phyloP scores from a whole-genome alignment of 1,139 yeast species.

The Sugiyamaella neomexicana region DNA sequence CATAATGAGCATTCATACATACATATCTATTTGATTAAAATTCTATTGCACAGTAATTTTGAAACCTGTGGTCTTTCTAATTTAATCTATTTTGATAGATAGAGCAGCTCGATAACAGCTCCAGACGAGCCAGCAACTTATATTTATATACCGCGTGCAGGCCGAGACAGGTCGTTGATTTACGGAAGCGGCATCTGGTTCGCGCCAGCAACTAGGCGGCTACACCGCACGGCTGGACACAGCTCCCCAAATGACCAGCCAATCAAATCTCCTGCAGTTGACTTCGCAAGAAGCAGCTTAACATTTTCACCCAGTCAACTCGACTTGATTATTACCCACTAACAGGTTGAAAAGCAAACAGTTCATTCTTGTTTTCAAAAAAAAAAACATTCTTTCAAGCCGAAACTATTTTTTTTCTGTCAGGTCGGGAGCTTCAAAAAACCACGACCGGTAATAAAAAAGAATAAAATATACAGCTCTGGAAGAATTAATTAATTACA shows the following conservation, averaged over 20 bases:
- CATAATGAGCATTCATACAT: too few relatives aligned
- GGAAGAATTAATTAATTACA: background rate
- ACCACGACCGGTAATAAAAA: background rate
- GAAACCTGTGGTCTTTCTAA: too few relatives aligned
- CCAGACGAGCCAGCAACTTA: too few relatives aligned
- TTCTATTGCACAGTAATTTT: too few relatives aligned
- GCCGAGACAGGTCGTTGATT: too few relatives aligned
- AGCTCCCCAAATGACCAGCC: background rate
- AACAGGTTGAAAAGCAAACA: background rate
- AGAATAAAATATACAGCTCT: background rate
- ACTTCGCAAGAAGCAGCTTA: slow-evolving; percentile 1
- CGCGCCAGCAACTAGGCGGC: background rate
- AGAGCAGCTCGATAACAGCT: too few relatives aligned
- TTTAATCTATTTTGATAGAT: too few relatives aligned
- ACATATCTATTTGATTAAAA: background rate
- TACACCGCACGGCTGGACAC: slow-evolving; percentile 1
- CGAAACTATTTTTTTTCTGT: background rate
- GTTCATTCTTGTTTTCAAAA: too few relatives aligned
- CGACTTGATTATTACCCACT: background rate
- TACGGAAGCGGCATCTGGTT: slow-evolving; percentile 22
- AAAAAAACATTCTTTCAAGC: too few relatives aligned
- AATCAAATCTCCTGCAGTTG: slow-evolving; percentile 6
- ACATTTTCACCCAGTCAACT: slow-evolving; percentile 5
- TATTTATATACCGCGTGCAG: too few relatives aligned
- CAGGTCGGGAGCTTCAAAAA: background rate